Evolutionary conservation across 768 basidiomycete species (phyloP), one percentile per base, ranked within the genome.

Genomic region (Podaxis carcinomalis): DNA sequence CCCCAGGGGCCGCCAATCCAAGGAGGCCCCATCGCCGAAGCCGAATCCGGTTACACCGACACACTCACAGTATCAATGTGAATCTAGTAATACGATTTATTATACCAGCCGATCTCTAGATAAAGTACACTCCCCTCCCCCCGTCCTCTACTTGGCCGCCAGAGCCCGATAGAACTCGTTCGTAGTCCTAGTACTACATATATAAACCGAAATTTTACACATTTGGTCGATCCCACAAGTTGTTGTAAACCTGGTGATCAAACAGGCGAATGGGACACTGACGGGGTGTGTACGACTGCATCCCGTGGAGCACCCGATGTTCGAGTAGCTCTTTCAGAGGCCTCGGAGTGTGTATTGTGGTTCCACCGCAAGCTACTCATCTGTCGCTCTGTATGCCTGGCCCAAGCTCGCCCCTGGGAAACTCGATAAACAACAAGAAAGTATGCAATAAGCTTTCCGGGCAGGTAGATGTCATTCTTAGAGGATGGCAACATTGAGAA

Each of bases 21-120:
- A 73, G 59, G 70, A 73, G 57, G 69, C 76, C 5, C 75, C 78
- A 42, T 73, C 78, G 58, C 71, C 79, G 27, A 76, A 76, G 9
- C 75, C 76, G 37, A 77, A 81, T 64, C 73, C 75, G 14, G 69
- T 78, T 28, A 83, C 81, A 7, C 83, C 83, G 19, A 28, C 27
- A 72, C 72, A 42, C 71, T 70, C 16, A 64, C 36, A 35, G 47
- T 50, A 28, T 19, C 56, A 5, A 21, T n/a, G 19, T 57, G 32
- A 50, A 3, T 39, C 40, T 14, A 19, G n/a, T 19, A 16, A n/a
- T 7, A 16, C 39, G 27, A 28, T 5, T 39, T 39, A 39, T 14
- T 42, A 42, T 42, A 19, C 40, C 40, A 28, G 27, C 27, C 7
- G 5, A 13, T 42, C 40, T 42, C 16, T 42, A 42, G 40, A 42